Conservation (phyloP, 2,329 filamentous ascomycete genomes). For the Decorospora gaudefroyi region DNA sequence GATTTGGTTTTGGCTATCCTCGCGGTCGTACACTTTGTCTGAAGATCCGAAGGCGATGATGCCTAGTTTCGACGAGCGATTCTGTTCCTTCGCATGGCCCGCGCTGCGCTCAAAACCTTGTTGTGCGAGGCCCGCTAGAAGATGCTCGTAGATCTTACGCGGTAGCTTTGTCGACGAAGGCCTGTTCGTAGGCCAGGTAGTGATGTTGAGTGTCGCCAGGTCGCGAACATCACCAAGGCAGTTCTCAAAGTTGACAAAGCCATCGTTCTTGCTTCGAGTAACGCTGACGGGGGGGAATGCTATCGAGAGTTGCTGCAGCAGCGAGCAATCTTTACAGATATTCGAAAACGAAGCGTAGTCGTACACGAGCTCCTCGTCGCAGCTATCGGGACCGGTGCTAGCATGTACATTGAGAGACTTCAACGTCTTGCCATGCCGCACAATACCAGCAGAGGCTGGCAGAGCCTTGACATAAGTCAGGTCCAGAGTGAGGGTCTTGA, state of each 20-base stretch:
- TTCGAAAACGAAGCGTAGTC: conserved; percentile 51
- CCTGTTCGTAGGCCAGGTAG: conserved; percentile 54
- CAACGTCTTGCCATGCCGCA: conserved; percentile 53
- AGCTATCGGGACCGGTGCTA: conserved; percentile 41
- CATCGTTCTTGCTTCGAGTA: conserved; percentile 48
- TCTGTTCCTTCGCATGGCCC: conserved; percentile 33
- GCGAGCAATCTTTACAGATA: conserved; percentile 52
- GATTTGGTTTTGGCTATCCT: conserved; percentile 54
- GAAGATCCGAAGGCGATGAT: conserved; percentile 54
- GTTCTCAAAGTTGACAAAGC: conserved; percentile 52
- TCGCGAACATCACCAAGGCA: conserved; percentile 47
- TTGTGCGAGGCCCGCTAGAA: conserved; percentile 50
- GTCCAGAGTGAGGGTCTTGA: conserved; percentile 53
- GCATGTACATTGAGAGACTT: conserved; percentile 53
- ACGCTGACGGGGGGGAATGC: conserved; percentile 54
- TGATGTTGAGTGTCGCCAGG: conserved; percentile 55
- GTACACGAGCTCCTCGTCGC: conserved; percentile 52
- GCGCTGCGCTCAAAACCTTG: conserved; percentile 44
- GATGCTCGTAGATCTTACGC: conserved; percentile 52
- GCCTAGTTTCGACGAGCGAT: conserved; percentile 47
- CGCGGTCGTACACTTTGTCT: conserved; percentile 54
- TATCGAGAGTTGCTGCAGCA: conserved; percentile 54
- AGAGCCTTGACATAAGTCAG: conserved; percentile 49
- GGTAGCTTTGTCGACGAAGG: conserved; percentile 49
- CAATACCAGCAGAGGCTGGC: conserved; percentile 51